These are phyloP conservation scores for Diaporthe longicolla DNA, from an alignment of 2,329 filamentous ascomycete genomes.

Conservation along the genomic window DNA sequence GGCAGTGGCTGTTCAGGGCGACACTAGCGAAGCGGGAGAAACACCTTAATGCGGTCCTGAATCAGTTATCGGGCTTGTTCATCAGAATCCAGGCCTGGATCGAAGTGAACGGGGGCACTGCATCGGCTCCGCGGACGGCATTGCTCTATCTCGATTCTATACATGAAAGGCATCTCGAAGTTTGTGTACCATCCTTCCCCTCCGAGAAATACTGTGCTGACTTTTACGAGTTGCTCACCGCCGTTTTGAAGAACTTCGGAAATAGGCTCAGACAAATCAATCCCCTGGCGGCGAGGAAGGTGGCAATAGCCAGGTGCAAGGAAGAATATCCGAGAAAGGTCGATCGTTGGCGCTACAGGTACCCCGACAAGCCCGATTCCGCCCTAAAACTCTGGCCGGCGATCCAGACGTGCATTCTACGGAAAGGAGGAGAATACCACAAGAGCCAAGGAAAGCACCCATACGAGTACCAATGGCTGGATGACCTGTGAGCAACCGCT, in stretches of 20 bases:
- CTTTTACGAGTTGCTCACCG: not conserved
- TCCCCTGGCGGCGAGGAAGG: not conserved
- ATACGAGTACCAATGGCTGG: not conserved
- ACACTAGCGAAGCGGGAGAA: not conserved
- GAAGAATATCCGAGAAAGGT: not conserved
- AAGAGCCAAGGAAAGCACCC: not conserved
- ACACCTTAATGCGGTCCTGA: not conserved
- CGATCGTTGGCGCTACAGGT: not conserved
- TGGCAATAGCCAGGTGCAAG: not conserved
- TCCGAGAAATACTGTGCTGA: no score
- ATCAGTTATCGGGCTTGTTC: not conserved
- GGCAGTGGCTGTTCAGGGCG: not conserved
- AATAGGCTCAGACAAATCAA: not conserved
- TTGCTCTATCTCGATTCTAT: no score
- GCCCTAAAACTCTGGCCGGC: not conserved
- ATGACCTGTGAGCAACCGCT: not conserved
- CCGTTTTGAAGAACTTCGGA: not conserved
- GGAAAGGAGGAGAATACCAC: not conserved
- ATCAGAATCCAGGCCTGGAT: not conserved
- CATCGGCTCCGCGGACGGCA: no score
- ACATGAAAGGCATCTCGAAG: no score
- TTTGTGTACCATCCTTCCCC: no score
- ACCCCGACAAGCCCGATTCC: not conserved
- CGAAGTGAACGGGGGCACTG: no score
- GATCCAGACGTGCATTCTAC: not conserved